Percentiles rank a stretch among this genome's conserved stretches.
phyloP scores from a whole-genome alignment of 140 eudicot genomes.

The Stevia rebaudiana region DNA sequence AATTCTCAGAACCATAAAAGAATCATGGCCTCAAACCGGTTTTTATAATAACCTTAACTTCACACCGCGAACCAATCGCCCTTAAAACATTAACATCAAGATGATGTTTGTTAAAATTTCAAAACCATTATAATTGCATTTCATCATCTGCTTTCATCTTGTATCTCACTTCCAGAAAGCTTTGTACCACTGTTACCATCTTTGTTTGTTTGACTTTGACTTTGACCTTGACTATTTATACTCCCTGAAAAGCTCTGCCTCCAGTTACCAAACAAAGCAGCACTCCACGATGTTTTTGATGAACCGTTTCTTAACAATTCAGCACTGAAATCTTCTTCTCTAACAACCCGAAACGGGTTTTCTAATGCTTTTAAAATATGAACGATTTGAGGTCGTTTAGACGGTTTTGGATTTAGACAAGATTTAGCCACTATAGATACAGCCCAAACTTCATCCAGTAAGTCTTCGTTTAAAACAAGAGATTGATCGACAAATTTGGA shows the following conservation, averaged over 20 bases:
- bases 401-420: constrained; percentile 69
- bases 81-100: too few relatives aligned
- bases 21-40: constrained; percentile 17
- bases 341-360: constrained; percentile 74
- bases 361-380: constrained; percentile 73
- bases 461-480: constrained; percentile 68
- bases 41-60: neutral
- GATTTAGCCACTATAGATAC: constrained; percentile 83
- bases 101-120: neutral
- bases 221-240: constrained; percentile 21
- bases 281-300: constrained; percentile 64
- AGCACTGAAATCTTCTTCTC: constrained; percentile 66
- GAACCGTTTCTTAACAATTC: constrained; percentile 60
- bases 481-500: constrained; percentile 61
- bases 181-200: constrained; percentile 33
- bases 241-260: constrained; percentile 66
- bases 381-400: constrained; percentile 70
- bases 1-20: constrained; percentile 25
- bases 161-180: constrained; percentile 40
- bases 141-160: constrained; percentile 29
- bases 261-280: constrained; percentile 80
- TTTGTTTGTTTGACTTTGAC: constrained; percentile 29
- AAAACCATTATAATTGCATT: neutral
- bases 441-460: constrained; percentile 87
- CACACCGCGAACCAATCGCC: neutral